These are phyloP conservation scores for Malus sieversii DNA, from an alignment of 306 rosid species.

Conservation along the genomic window DNA sequence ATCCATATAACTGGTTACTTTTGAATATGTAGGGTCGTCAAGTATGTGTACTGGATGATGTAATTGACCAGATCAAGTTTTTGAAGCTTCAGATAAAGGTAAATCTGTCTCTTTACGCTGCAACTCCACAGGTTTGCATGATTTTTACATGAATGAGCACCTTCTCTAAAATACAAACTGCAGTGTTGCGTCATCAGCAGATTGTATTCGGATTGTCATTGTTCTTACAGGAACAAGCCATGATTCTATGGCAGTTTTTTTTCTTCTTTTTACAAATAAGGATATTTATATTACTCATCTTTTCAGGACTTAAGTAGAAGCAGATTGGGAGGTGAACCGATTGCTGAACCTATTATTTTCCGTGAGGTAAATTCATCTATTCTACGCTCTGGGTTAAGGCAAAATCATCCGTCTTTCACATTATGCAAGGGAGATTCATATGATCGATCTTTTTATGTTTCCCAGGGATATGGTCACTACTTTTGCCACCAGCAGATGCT, in stretches of 20 bases:
- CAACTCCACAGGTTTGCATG: not conserved
- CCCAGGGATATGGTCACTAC: constrained; percentile 87
- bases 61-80: constrained; percentile 75
- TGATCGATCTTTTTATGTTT: not conserved
- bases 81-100: constrained; percentile 84
- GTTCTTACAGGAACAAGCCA: not conserved
- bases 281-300: not conserved
- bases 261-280: not conserved
- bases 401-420: not conserved
- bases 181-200: not conserved
- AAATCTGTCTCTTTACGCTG: constrained; percentile 1
- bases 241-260: not conserved
- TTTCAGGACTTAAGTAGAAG: constrained; percentile 65
- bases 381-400: not conserved
- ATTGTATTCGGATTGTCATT: not conserved
- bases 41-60: constrained; percentile 54
- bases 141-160: not conserved
- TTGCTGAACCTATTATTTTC: constrained; percentile 49
- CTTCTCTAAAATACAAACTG: not conserved
- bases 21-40: constrained; percentile 56
- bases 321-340: constrained; percentile 52
- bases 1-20: constrained; percentile 3
- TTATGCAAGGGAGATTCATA: not conserved
- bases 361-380: constrained; percentile 50
- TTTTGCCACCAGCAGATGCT: constrained; percentile 41